phyloP scores from a whole-genome alignment of 2,329 filamentous ascomycete genomes.

The Calcarisporium arbuscula region DNA sequence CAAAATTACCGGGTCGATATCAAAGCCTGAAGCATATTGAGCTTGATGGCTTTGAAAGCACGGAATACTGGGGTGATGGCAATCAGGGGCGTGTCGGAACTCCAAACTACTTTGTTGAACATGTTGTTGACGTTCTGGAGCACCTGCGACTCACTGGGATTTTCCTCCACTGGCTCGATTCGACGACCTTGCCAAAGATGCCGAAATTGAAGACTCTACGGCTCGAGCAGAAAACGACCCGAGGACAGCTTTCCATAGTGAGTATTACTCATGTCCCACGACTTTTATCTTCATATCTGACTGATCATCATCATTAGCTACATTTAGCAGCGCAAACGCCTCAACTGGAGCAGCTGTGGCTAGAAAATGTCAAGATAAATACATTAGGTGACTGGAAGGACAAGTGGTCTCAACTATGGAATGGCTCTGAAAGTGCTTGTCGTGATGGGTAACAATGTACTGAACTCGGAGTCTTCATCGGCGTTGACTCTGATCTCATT shows the following conservation, averaged over 20 bases:
- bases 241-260: conserved; percentile 3
- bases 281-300: conserved; percentile 7
- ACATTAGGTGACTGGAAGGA: conserved; percentile 7
- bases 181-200: conserved; percentile 13
- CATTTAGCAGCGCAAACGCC: conserved; percentile 19
- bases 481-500: conserved; percentile 19
- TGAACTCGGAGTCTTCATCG: conserved; percentile 15
- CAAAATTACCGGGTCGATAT: conserved; percentile 11
- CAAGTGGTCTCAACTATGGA: conserved; percentile 19
- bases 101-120: conserved; percentile 14
- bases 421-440: conserved; percentile 22
- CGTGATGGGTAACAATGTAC: conserved; percentile 15
- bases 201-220: conserved; percentile 21
- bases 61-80: neutral
- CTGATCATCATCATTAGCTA: conserved; percentile 20
- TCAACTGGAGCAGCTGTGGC: conserved; percentile 24
- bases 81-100: no score
- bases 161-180: conserved; percentile 13
- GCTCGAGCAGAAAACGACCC: conserved; percentile 9
- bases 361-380: conserved; percentile 18
- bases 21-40: conserved; percentile 15
- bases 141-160: conserved; percentile 17
- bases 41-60: conserved; percentile 14
- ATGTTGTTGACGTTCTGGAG: conserved; percentile 16
- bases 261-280: neutral